phyloP scores from a whole-genome alignment of 345 rosid species.

The Dovyalis caffra region DNA sequence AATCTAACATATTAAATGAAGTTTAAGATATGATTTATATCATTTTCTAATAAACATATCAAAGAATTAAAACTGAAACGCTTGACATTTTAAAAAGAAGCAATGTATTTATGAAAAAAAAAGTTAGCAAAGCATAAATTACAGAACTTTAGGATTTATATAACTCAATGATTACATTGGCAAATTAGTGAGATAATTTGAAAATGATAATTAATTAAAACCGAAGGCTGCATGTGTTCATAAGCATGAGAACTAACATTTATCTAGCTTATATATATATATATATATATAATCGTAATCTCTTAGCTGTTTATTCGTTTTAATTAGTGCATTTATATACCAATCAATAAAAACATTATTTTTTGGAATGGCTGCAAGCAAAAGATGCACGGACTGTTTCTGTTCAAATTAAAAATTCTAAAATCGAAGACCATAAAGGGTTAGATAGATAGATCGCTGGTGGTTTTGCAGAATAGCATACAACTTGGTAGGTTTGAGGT shows the following conservation, averaged over 20 bases:
- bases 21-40: too few species aligned
- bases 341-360: not conserved
- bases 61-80: too few species aligned
- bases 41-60: too few species aligned
- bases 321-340: not conserved
- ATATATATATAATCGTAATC: not conserved
- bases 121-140: too few species aligned
- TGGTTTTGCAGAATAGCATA: conserved; percentile 17
- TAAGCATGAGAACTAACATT: not conserved
- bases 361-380: not conserved
- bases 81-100: too few species aligned
- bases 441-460: conserved; percentile 6
- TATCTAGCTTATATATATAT: not conserved
- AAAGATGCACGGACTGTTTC: not conserved
- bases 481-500: not conserved
- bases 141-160: too few species aligned
- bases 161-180: not conserved
- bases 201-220: not conserved
- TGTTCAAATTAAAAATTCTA: not conserved
- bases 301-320: not conserved
- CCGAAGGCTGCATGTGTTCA: not conserved
- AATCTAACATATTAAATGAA: too few species aligned
- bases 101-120: too few species aligned
- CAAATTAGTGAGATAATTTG: not conserved
- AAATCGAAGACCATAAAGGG: not conserved